These are phyloP conservation scores for Diatrype stigma DNA, from an alignment of 2,329 filamentous ascomycete genomes.

Conservation along the genomic window DNA sequence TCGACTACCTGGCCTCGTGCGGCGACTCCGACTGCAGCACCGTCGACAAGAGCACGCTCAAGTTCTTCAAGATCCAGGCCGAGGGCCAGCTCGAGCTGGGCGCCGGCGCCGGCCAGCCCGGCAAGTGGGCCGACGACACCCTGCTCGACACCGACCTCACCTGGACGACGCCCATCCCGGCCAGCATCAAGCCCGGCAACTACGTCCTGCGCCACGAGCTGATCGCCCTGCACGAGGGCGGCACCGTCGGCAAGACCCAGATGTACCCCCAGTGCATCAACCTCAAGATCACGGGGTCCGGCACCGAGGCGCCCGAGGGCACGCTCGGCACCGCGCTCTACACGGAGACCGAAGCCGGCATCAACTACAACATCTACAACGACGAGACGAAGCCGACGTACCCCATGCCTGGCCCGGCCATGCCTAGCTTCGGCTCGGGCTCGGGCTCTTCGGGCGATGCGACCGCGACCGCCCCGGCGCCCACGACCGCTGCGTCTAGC, in stretches of 20 bases:
- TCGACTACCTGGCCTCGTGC: slow-evolving; percentile 33
- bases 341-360: neutral
- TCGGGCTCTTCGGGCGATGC: too few species aligned
- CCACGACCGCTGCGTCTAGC: too few species aligned
- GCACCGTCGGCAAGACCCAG: slow-evolving; percentile 36
- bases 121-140: slow-evolving; percentile 29
- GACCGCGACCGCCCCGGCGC: too few species aligned
- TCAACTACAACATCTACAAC: slow-evolving; percentile 5
- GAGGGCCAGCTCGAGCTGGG: slow-evolving; percentile 32
- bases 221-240: slow-evolving; percentile 42
- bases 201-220: slow-evolving; percentile 48
- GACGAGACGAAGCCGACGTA: slow-evolving; percentile 4
- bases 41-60: slow-evolving; percentile 25
- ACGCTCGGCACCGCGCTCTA: neutral
- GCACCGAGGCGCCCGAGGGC: neutral
- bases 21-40: slow-evolving; percentile 23
- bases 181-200: slow-evolving; percentile 38
- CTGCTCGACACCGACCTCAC: slow-evolving; percentile 42
- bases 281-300: neutral
- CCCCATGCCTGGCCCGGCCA: slow-evolving; percentile 1
- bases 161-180: slow-evolving; percentile 41
- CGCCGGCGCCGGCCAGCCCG: slow-evolving; percentile 29
- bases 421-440: neutral
- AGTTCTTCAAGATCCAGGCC: slow-evolving; percentile 28
- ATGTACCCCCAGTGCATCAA: slow-evolving; percentile 17